These are phyloP conservation scores for Lactarius tabidus DNA, from an alignment of 768 basidiomycete genomes.

Conservation along the genomic window DNA sequence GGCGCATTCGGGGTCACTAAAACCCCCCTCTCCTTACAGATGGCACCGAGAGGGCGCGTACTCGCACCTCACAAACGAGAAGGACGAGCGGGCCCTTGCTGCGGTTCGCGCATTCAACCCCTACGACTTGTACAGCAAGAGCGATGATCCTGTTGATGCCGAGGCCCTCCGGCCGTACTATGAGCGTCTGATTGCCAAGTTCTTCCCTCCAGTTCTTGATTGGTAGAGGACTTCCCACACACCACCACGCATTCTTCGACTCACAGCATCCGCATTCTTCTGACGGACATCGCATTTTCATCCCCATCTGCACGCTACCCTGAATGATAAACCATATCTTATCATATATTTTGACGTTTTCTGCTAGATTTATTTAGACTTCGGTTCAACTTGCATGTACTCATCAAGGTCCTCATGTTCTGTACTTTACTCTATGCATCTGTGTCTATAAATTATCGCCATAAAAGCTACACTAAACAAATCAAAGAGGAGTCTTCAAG, in stretches of 20 bases:
- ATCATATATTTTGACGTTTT: background rate
- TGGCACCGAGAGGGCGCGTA: constrained; percentile 93
- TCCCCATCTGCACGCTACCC: constrained; percentile 8
- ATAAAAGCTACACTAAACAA: too few relatives aligned
- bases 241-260: constrained; percentile 4
- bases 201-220: constrained; percentile 75
- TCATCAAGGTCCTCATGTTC: background rate
- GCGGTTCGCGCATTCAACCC: constrained; percentile 89
- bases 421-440: too few relatives aligned
- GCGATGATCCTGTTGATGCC: constrained; percentile 60
- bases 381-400: background rate
- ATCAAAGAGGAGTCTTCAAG: too few relatives aligned
- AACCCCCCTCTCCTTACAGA: constrained; percentile 30
- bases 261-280: constrained; percentile 1
- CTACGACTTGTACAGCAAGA: constrained; percentile 92
- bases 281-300: constrained; percentile 5
- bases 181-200: constrained; percentile 74
- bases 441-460: background rate
- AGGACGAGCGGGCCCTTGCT: constrained; percentile 57
- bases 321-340: constrained; percentile 4
- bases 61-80: constrained; percentile 68
- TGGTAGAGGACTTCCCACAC: constrained; percentile 49
- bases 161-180: constrained; percentile 79
- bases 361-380: constrained; percentile 14
- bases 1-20: background rate